A percentile compares a stretch with the other conserved stretches of the same genome.
Conservation (phyloP, 495 filamentous ascomycete species). For the Astrothelium macrocarpum region DNA sequence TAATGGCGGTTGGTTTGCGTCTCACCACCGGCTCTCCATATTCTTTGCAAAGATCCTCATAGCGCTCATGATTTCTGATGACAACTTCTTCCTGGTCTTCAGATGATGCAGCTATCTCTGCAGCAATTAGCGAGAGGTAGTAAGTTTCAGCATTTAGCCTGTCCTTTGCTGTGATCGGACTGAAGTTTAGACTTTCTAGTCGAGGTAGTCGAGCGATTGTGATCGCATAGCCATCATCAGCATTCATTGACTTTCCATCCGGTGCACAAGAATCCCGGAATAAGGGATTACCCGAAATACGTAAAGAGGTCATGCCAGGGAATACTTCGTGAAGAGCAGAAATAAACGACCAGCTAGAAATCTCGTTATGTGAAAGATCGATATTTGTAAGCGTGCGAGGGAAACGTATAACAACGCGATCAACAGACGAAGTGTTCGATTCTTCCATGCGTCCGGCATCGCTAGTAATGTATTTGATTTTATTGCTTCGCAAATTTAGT, state of each 20-base stretch:
- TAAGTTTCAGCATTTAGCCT: constrained; percentile 83
- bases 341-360: constrained; percentile 61
- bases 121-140: constrained; percentile 73
- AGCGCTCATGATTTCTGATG: constrained; percentile 56
- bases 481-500: constrained; percentile 38
- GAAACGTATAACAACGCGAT: constrained; percentile 14
- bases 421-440: neutral
- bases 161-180: constrained; percentile 58
- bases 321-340: constrained; percentile 54
- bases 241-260: constrained; percentile 40
- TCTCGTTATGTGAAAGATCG: constrained; percentile 70
- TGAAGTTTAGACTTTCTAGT: constrained; percentile 68
- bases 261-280: constrained; percentile 37
- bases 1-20: constrained; percentile 37
- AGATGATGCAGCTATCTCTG: constrained; percentile 55
- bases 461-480: constrained; percentile 20
- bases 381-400: constrained; percentile 44
- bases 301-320: constrained; percentile 60
- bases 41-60: constrained; percentile 56
- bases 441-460: constrained; percentile 16
- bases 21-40: constrained; percentile 58
- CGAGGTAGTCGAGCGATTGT: constrained; percentile 64
- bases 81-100: constrained; percentile 44
- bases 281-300: constrained; percentile 76
- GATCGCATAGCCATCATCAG: constrained; percentile 78